phyloP scores from a whole-genome alignment of 495 filamentous ascomycete genomes.

The Cenococcum geophilum region DNA sequence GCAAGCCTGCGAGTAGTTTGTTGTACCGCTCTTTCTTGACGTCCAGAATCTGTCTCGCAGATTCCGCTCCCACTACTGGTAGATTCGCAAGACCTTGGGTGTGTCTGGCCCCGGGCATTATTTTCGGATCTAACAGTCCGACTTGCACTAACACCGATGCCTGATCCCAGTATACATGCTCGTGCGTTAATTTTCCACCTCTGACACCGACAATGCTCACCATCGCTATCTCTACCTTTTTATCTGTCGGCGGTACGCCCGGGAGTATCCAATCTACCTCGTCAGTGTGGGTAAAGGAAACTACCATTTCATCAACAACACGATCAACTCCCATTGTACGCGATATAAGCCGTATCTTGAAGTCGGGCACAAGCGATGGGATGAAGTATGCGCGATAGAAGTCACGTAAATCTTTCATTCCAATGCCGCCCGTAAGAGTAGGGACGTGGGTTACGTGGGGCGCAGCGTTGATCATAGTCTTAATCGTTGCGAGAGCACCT shows the following conservation, averaged over 20 bases:
- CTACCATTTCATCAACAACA: conserved; percentile 39
- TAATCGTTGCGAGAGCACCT: conserved; percentile 31
- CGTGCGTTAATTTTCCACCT: conserved; percentile 37
- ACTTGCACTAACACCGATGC: conserved; percentile 37
- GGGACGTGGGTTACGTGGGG: conserved; percentile 39
- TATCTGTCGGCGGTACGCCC: conserved; percentile 37
- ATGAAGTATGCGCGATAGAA: conserved; percentile 41
- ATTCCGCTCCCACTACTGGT: conserved; percentile 33
- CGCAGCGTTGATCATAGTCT: conserved; percentile 31
- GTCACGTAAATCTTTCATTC: conserved; percentile 31
- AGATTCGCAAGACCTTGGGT: conserved; percentile 32
- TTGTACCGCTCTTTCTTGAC: conserved; percentile 21
- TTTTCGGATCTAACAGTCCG: conserved; percentile 38
- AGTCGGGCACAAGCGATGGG: conserved; percentile 32
- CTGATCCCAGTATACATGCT: conserved; percentile 42
- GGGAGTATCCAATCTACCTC: conserved; percentile 39
- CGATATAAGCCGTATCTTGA: conserved; percentile 33
- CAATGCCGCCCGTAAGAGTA: conserved; percentile 36
- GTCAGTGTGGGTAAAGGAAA: conserved; percentile 37
- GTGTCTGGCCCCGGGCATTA: conserved; percentile 33
- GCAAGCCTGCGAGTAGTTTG: conserved; percentile 14
- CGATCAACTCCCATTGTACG: conserved; percentile 37
- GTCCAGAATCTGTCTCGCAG: conserved; percentile 33
- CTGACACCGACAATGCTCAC: conserved; percentile 36
- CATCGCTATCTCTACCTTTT: conserved; percentile 34